Evolutionary conservation across 176 grass and related monocot species (phyloP).

Genomic region (Typha latifolia): DNA sequence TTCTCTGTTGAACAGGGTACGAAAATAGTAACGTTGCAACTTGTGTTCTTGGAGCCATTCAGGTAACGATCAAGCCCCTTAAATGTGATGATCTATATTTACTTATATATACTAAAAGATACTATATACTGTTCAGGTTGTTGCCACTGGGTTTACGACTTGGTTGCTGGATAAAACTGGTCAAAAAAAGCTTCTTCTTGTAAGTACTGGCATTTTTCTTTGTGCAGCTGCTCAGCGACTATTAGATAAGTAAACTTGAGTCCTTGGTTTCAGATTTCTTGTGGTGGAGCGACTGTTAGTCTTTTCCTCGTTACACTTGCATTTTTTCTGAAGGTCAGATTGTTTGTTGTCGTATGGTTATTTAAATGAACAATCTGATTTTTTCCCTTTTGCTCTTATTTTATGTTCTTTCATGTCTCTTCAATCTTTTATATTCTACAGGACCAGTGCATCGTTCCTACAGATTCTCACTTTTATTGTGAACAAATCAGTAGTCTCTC

Average conservation of each 20-base stretch:
- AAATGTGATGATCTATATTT: neutral
- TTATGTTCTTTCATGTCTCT: neutral
- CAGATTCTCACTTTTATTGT: slow-evolving; percentile 49
- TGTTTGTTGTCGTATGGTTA: neutral
- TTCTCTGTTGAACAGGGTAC: slow-evolving; percentile 48
- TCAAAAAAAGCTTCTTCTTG: slow-evolving; percentile 74
- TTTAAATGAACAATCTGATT: neutral
- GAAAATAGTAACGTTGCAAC: slow-evolving; percentile 73
- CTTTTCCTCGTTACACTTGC: slow-evolving; percentile 67
- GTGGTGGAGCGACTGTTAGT: slow-evolving; percentile 54
- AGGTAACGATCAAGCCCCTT: slow-evolving; percentile 33
- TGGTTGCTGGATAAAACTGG: slow-evolving; percentile 83
- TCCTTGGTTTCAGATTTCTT: slow-evolving; percentile 49
- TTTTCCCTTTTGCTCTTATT: neutral
- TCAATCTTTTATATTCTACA: slow-evolving; percentile 15
- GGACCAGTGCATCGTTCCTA: slow-evolving; percentile 40
- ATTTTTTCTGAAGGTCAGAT: slow-evolving; percentile 72
- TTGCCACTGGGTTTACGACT: slow-evolving; percentile 80
- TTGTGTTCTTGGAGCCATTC: slow-evolving; percentile 78
- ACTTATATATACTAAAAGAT: neutral
- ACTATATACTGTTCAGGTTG: slow-evolving; percentile 35
- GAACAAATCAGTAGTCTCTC: slow-evolving; percentile 55
- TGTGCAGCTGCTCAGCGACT: neutral
- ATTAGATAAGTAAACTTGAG: neutral
- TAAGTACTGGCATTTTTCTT: slow-evolving; percentile 18